Evolutionary conservation across 768 basidiomycete species (phyloP), one percentile per base, ranked within the genome.

Genomic region (Serendipita indica): DNA sequence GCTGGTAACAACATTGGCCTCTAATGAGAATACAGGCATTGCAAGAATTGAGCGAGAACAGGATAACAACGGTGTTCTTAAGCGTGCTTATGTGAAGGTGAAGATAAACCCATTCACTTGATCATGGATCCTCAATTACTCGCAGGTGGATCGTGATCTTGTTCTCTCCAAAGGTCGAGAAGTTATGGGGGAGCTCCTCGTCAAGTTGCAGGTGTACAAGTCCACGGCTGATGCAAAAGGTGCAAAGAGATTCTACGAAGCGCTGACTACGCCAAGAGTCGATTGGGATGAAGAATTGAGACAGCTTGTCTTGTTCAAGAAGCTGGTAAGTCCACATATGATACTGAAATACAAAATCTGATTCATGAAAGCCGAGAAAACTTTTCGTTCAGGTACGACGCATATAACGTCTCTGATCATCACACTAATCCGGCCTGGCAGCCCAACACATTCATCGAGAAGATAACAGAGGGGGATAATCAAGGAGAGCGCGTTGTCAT

Each of bases 181-280:
- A 58, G 81, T 77, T 5, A 81, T 78, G 57, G 88, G 86, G 52
- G 81, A 83, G 66, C 78, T 92, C 13, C 75, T 93, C 32, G 66
- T 90, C 41, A 81, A 88, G 59, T 73, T 92, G 14, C 89, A 92
- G 68, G 84, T 90, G 33, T 82, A 82, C 62, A 90, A 83, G 77
- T 85, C 85, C 67, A 87, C 85, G 2, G 88, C 88, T 20, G 88
- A 90, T 67, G 88, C 84, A 45, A 69, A 79, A 6, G 89, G 88
- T 1, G 81, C 89, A n/a, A 79, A 82, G 33, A 72, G 76, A 61
- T 92, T 80, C 72, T 92, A 90, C 68, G 83, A 77, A n/a, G 74
- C 79, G 33, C 73, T 92, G 62, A 92, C 89, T 5, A 81, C 77
- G 41, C 89, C 89, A 2, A 69, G 80, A 45, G 68, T 73, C 34